Base-by-base conservation (phyloP, 2,329 filamentous ascomycete genomes). In the Fusarium albidum region DNA sequence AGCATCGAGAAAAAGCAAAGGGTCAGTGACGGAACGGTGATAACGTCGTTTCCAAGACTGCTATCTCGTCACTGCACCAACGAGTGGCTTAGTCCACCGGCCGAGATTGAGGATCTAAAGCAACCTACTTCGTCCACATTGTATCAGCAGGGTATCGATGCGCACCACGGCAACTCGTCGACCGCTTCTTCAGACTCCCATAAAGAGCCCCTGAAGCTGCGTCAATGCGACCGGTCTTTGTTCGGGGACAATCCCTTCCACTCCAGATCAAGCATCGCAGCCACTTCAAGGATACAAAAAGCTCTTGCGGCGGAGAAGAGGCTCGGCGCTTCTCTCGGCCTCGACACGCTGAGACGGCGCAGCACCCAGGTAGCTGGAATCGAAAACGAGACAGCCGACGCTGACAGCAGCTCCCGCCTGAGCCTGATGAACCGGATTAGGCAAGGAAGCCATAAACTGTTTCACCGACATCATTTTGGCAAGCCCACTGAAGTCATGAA, bases 1-100 rank as follows among this genome's bases (percentile, higher is more conserved):
- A 57, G 45, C 27, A 53, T 50, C 9, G 49, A 52, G n/a, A 45
- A 52, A 28, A 51, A 57, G 29, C 42, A 59, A 13, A 57, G 49
- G 26, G 46, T 59, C 5, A 64, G 56, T 21, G 49, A 60, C 27
- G 56, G 59, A 7, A 62, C 65, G 14, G 63, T 63, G n/a, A 71
- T 74, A 6, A 71, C 66, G 3, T 75, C 69, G 9, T 76, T 75
- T 42, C 71, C 71, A 11, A 61, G 65, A 18, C 61, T 75, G 9
- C 58, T 54, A 9, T 63, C 68, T 9, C 68, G 72, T 6, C 66
- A 70, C 9, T 69, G 66, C 33, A 75, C 72, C 1, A 52, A 59
- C 9, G 73, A 74, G 6, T 72, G 69, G 69, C 37, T 67, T n/a
- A 68, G 55, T 7, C 64, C 70, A 3, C 61, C 63, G 3, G 43